Evolutionary conservation across 2,329 filamentous ascomycete genomes (phyloP).

Genomic region (Diaporthe sp.): DNA sequence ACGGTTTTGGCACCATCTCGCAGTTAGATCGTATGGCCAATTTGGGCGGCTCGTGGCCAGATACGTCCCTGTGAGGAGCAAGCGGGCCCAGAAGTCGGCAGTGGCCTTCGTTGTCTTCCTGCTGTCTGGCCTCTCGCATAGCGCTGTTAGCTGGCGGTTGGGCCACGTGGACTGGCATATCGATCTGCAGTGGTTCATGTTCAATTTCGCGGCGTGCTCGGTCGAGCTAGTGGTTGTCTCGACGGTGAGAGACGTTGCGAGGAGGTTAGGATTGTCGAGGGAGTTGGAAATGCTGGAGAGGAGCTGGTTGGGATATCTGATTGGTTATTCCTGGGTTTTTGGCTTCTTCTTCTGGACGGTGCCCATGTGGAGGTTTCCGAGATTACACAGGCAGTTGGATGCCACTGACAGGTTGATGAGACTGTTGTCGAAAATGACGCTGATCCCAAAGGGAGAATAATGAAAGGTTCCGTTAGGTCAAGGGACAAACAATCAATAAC

Average conservation of each 20-base stretch:
- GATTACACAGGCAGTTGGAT: slow-evolving; percentile 7
- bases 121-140: slow-evolving; percentile 38
- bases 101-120: slow-evolving; percentile 40
- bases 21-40: not conserved
- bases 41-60: not conserved
- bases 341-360: slow-evolving; percentile 43
- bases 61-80: not conserved
- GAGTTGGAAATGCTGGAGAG: not conserved
- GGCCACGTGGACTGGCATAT: slow-evolving; percentile 33
- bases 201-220: slow-evolving; percentile 39
- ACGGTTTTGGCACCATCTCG: slow-evolving; percentile 15
- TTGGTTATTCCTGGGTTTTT: slow-evolving; percentile 39
- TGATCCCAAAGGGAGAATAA: not conserved
- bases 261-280: not conserved
- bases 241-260: not conserved
- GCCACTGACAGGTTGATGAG: not conserved
- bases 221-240: slow-evolving; percentile 31
- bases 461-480: no score
- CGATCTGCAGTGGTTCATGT: slow-evolving; percentile 41
- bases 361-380: slow-evolving; percentile 31
- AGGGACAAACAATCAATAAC: no score
- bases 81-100: not conserved
- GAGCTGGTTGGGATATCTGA: slow-evolving; percentile 37
- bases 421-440: not conserved
- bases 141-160: slow-evolving; percentile 36